A percentile compares a stretch with the other conserved stretches of the same genome.
phyloP scores from a whole-genome alignment of 495 filamentous ascomycete genomes.

The Hypomontagnella monticulosa region DNA sequence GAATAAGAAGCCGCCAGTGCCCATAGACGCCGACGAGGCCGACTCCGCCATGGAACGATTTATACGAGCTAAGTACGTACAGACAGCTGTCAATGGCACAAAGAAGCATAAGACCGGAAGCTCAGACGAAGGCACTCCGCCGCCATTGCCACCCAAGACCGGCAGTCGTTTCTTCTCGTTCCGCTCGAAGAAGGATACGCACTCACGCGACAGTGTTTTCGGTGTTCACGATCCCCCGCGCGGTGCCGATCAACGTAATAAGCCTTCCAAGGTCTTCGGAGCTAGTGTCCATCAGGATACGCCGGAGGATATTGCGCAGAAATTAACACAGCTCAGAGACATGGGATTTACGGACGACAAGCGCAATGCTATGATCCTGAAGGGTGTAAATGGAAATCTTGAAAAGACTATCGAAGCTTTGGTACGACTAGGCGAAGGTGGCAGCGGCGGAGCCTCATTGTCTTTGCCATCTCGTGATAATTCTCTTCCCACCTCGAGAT shows the following conservation, averaged over 20 bases:
- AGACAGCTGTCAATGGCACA: slow-evolving; percentile 47
- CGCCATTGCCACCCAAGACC: slow-evolving; percentile 86
- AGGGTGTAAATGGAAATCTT: slow-evolving; percentile 81
- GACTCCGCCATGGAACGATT: slow-evolving; percentile 93
- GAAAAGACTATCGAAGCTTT: slow-evolving; percentile 86
- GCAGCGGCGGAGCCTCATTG: slow-evolving; percentile 54
- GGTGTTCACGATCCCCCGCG: slow-evolving; percentile 28
- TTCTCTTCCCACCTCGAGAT: slow-evolving; percentile 51
- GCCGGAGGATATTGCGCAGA: slow-evolving; percentile 64
- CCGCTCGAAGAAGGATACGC: slow-evolving; percentile 55
- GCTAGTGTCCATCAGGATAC: slow-evolving; percentile 62
- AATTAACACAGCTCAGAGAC: slow-evolving; percentile 79
- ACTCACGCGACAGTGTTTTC: slow-evolving; percentile 40
- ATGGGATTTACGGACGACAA: slow-evolving; percentile 94
- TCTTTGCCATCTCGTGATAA: slow-evolving; percentile 46
- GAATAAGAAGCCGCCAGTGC: slow-evolving; percentile 80
- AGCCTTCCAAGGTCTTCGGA: slow-evolving; percentile 72
- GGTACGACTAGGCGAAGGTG: slow-evolving; percentile 75
- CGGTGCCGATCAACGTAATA: slow-evolving; percentile 56
- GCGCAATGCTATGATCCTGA: slow-evolving; percentile 80
- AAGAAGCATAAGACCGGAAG: slow-evolving; percentile 56
- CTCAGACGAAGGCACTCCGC: slow-evolving; percentile 68
- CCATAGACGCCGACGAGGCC: slow-evolving; percentile 88
- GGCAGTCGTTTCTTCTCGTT: slow-evolving; percentile 79
- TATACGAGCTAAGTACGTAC: slow-evolving; percentile 92